A percentile compares a stretch with the other conserved stretches of the same genome.
These are phyloP conservation scores for Scheffersomyces insectosa DNA, from an alignment of 1,139 yeast genomes.

Conservation along the genomic window DNA sequence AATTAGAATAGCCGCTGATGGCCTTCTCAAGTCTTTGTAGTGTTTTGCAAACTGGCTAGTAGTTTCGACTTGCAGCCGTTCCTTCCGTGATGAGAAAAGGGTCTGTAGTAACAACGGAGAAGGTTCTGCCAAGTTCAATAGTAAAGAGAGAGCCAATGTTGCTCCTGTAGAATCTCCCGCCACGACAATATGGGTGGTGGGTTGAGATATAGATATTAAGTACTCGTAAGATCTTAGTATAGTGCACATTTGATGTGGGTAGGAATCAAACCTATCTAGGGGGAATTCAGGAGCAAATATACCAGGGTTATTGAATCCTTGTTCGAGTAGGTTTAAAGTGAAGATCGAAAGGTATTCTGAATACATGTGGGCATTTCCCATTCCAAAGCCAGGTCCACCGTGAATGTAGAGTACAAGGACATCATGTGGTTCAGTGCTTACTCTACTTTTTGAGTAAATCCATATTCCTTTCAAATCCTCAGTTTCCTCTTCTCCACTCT, in stretches of 20 bases:
- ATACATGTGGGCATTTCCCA: conserved; percentile 12
- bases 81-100: background rate
- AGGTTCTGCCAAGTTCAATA: conserved; percentile 1
- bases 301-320: conserved; percentile 16
- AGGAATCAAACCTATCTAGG: background rate
- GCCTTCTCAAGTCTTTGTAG: background rate
- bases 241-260: conserved; percentile 3
- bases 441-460: conserved; percentile 12
- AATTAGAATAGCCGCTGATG: background rate
- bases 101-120: background rate
- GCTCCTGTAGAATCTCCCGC: conserved; percentile 16
- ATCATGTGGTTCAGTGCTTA: conserved; percentile 6
- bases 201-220: conserved; percentile 1
- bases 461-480: conserved; percentile 8
- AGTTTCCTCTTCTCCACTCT: background rate
- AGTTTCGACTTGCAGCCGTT: background rate
- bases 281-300: conserved; percentile 11
- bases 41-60: background rate
- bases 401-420: conserved; percentile 12
- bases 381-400: conserved; percentile 13
- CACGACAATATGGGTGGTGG: conserved; percentile 6
- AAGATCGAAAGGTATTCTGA: conserved; percentile 14
- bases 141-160: conserved; percentile 6
- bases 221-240: conserved; percentile 5
- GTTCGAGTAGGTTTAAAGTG: conserved; percentile 13